These are phyloP conservation scores for Austroboletus olivaceoglutinosus DNA, from an alignment of 1,284 basidiomycete genomes.

Conservation along the genomic window DNA sequence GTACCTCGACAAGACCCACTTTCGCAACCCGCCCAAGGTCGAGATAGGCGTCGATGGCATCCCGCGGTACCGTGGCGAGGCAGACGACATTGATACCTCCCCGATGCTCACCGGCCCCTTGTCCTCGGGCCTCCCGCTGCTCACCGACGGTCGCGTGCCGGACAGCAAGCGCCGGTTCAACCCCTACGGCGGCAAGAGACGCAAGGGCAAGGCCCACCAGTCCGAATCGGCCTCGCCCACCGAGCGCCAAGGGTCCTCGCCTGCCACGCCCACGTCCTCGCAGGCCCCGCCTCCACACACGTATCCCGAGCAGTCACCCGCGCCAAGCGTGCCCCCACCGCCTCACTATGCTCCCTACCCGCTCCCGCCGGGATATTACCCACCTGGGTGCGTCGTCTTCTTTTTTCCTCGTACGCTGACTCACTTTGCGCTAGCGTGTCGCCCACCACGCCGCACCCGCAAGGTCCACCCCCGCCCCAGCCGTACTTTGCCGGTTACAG, in stretches of 20 bases:
- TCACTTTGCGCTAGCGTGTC: conserved; percentile 21
- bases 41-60: conserved; percentile 81
- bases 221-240: conserved; percentile 31
- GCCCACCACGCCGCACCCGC: conserved; percentile 10
- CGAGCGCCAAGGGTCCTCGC: conserved; percentile 29
- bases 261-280: conserved; percentile 30
- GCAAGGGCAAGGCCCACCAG: conserved; percentile 31
- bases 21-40: conserved; percentile 86
- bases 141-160: conserved; percentile 44
- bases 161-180: conserved; percentile 52
- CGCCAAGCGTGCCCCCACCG: conserved; percentile 9
- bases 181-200: conserved; percentile 45
- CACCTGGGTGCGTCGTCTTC: conserved; percentile 21
- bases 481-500: conserved; percentile 33
- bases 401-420: not conserved
- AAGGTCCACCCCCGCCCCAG: conserved; percentile 9
- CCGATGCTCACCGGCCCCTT: conserved; percentile 49
- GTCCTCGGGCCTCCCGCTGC: conserved; percentile 51
- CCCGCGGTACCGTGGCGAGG: conserved; percentile 77
- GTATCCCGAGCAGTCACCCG: conserved; percentile 26
- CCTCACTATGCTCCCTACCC: conserved; percentile 13
- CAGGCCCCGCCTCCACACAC: conserved; percentile 25
- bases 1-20: conserved; percentile 88
- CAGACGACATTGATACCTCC: conserved; percentile 59
- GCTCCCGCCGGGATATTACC: conserved; percentile 8